Base-by-base conservation (phyloP, 192 early-diverging fungal genomes). In the Coemansia erecta region DNA sequence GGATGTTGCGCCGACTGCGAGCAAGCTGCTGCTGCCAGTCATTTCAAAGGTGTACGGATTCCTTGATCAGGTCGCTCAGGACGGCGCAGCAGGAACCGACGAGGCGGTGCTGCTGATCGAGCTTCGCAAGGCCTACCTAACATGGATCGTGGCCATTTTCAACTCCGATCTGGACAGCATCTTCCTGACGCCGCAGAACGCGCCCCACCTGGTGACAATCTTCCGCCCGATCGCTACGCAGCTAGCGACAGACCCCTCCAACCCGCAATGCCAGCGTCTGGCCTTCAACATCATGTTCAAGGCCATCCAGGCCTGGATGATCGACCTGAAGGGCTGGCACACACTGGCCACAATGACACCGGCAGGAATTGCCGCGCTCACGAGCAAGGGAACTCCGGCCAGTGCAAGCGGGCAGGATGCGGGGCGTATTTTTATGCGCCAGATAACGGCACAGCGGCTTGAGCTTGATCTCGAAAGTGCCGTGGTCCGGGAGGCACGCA, bases 31-130 rank as follows among this genome's bases (percentile, higher is more conserved):
- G 51, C 73, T 86, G 23, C 93, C 94, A 1, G 75, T 96, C 19
- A 78, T 93, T 4, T 86, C 88, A 55, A 87, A 88, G 46, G 90
- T 94, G 23, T 94, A 93, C 62, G 81, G 80, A 39, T 92, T 93
- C 57, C 80, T 96, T 40, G 90, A 92, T 64, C 88, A 91, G 69
- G 81, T 87, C 1, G 84, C 92, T 2, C 63, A 66, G 40, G 72
- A 65, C 28, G 67, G 71, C n/a, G 64, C 70, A 1, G 72, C 85
- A 18, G 95, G 95, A 8, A 94, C 92, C 0, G 95, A 98, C 63
- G 94, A 96, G 66, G 81, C 84, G 0, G 60, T 93, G 53, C 77
- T 89, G 40, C 76, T 91, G 58, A 70, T 85, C 10, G 90, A 92
- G 31, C 81, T 98, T 44, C 84, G 89, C 21, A 89, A 89, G 72